phyloP scores from a whole-genome alignment of 139 green algal genomes.

The Picochlorum sp. region DNA sequence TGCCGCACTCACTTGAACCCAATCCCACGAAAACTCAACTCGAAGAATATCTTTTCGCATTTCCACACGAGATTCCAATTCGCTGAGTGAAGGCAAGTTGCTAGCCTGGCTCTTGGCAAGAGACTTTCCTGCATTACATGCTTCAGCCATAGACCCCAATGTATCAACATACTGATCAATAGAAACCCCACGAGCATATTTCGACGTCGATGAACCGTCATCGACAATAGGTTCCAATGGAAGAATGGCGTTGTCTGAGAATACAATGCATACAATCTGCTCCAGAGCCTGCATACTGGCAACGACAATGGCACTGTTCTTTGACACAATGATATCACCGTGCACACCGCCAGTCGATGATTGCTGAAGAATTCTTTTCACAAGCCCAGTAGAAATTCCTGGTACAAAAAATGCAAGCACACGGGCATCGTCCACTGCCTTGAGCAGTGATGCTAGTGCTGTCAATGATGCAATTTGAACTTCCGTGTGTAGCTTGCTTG shows the following conservation, averaged over 20 bases:
- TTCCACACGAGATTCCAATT: neutral
- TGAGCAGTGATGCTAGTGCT: neutral
- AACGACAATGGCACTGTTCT: conserved; percentile 8
- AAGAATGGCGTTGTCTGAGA: too few relatives aligned
- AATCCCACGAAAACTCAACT: conserved; percentile 27
- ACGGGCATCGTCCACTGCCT: conserved; percentile 21
- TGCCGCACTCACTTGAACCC: conserved; percentile 28
- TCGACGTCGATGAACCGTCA: too few relatives aligned
- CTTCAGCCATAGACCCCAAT: too few relatives aligned
- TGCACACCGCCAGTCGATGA: conserved; percentile 14
- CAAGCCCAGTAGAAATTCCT: conserved; percentile 45
- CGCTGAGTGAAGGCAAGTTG: too few relatives aligned
- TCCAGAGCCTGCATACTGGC: conserved; percentile 25
- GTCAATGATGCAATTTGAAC: conserved; percentile 31
- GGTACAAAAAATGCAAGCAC: conserved; percentile 58
- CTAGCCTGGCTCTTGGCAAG: too few relatives aligned
- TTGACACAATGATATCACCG: neutral
- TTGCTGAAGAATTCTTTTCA: conserved; percentile 33
- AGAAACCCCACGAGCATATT: too few relatives aligned
- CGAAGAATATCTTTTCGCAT: conserved; percentile 14
- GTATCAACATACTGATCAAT: too few relatives aligned
- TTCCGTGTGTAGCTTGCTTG: conserved; percentile 31
- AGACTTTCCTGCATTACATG: too few relatives aligned
- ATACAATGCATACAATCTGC: conserved; percentile 23
- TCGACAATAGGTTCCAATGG: too few relatives aligned